Conservation (phyloP, 164 flowering plant genomes). For the Sextonia rubra region DNA sequence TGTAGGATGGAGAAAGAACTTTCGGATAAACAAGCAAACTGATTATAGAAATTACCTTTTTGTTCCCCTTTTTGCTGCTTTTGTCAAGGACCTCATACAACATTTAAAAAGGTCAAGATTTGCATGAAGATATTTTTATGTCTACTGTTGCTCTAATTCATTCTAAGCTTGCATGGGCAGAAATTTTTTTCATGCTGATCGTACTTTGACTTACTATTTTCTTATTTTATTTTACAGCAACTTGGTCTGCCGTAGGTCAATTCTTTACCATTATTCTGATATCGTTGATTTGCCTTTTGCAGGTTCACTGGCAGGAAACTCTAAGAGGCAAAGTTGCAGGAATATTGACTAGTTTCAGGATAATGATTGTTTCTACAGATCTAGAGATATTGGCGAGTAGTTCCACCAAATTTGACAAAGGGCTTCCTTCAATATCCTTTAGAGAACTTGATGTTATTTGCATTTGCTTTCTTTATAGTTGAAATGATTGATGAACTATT, state of each 20-base stretch:
- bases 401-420: conserved; percentile 77
- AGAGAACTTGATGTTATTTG: neutral
- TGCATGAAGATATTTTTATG: no score
- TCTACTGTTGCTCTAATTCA: no score
- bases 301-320: conserved; percentile 99
- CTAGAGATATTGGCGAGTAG: conserved; percentile 74
- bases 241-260: neutral
- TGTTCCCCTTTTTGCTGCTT: no score
- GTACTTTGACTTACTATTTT: no score
- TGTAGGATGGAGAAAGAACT: no score
- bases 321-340: conserved; percentile 95
- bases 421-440: conserved; percentile 98
- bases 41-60: no score
- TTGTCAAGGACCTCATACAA: no score
- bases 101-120: no score
- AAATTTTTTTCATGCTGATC: no score
- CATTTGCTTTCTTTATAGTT: neutral
- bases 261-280: neutral
- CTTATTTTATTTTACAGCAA: no score
- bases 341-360: conserved; percentile 79
- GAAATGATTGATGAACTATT: neutral
- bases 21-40: no score
- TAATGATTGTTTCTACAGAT: conserved; percentile 83
- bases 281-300: conserved; percentile 10
- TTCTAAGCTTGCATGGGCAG: no score